These are phyloP conservation scores for Globisporangium cystogenes DNA, from an alignment of 352 stramenopile species.

Conservation along the genomic window DNA sequence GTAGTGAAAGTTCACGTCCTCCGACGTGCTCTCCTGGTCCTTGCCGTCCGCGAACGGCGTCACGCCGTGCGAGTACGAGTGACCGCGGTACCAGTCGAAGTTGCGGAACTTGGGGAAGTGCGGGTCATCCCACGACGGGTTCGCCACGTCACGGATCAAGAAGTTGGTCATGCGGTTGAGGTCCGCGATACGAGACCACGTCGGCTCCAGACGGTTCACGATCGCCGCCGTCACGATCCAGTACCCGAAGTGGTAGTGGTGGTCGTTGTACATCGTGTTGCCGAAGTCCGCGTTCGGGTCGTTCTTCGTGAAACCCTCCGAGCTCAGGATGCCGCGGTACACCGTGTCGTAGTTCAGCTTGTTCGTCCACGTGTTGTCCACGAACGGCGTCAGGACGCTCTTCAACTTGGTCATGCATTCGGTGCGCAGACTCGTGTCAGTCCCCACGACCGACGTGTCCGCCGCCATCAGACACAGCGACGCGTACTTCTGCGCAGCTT, in stretches of 20 bases:
- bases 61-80: conserved; percentile 70
- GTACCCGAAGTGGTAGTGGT: conserved; percentile 77
- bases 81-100: conserved; percentile 66
- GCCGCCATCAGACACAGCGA: conserved; percentile 71
- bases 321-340: conserved; percentile 58
- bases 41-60: conserved; percentile 59
- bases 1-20: conserved; percentile 70
- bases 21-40: conserved; percentile 63
- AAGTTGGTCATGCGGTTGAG: conserved; percentile 46
- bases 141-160: conserved; percentile 53
- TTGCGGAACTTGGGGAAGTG: conserved; percentile 62
- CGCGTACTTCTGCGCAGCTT: conserved; percentile 71
- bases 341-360: conserved; percentile 59
- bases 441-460: conserved; percentile 49
- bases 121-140: conserved; percentile 31
- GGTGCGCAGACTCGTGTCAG: conserved; percentile 33
- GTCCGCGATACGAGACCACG: conserved; percentile 35
- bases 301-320: conserved; percentile 43
- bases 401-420: conserved; percentile 60
- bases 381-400: conserved; percentile 38
- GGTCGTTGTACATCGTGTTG: conserved; percentile 74
- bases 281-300: conserved; percentile 72
- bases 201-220: conserved; percentile 66
- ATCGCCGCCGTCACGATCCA: conserved; percentile 59
- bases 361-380: conserved; percentile 63